Evolutionary conservation across 495 filamentous ascomycete genomes (phyloP).

Genomic region (Hypoxylon perforatum): DNA sequence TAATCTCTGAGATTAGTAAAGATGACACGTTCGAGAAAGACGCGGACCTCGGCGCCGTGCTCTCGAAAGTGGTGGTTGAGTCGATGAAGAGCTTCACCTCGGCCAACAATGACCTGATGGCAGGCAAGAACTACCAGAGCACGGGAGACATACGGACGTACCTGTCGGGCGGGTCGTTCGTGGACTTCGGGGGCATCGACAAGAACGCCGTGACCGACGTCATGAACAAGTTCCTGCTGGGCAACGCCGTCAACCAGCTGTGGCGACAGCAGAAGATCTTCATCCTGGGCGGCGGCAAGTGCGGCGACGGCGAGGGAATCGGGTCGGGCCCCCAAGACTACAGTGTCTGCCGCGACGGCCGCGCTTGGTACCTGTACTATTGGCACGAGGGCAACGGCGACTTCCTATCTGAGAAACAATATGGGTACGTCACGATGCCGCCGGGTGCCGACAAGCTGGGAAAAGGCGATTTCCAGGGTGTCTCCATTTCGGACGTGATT

Average conservation of each 20-base stretch:
- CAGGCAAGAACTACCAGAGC: conserved; percentile 12
- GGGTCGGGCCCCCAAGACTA: conserved; percentile 20
- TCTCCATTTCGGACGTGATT: conserved; percentile 13
- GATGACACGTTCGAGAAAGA: conserved; percentile 22
- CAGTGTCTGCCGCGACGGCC: conserved; percentile 8
- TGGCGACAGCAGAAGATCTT: conserved; percentile 27
- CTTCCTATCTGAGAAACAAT: conserved; percentile 14
- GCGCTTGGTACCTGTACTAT: conserved; percentile 26
- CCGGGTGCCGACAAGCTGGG: conserved; percentile 16
- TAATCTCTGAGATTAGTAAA: too few relatives aligned
- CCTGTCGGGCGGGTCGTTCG: conserved; percentile 15
- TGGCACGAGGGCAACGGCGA: conserved; percentile 25
- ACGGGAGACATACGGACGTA: conserved; percentile 16
- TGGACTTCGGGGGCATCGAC: conserved; percentile 10
- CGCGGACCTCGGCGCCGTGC: conserved; percentile 9
- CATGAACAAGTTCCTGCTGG: conserved; percentile 10
- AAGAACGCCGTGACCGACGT: conserved; percentile 15
- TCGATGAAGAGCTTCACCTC: conserved; percentile 21
- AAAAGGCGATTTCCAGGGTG: conserved; percentile 1
- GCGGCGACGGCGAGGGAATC: conserved; percentile 21
- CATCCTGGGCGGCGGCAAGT: conserved; percentile 13
- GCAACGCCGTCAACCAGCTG: conserved; percentile 23
- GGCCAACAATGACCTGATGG: conserved; percentile 19
- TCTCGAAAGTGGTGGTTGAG: conserved; percentile 7
- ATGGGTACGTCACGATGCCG: conserved; percentile 17